These are phyloP conservation scores for Yamagishiella unicocca DNA, from an alignment of 139 green algal genomes.

Conservation along the genomic window DNA sequence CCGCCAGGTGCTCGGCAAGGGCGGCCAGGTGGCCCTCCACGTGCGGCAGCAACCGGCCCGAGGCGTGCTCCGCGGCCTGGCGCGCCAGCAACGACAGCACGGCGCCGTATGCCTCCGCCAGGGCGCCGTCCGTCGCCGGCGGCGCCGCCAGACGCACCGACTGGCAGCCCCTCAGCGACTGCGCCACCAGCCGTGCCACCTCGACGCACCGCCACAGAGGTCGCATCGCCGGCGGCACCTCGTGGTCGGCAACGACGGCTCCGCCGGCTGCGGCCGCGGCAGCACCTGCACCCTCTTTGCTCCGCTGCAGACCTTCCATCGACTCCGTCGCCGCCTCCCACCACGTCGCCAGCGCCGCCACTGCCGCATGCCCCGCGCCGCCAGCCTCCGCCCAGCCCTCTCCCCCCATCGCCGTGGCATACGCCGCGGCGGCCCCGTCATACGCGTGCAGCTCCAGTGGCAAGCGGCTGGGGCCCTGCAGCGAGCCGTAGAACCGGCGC, in stretches of 20 bases:
- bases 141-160: background rate
- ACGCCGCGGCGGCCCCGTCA: background rate
- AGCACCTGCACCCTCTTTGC: background rate
- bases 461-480: conserved; percentile 1
- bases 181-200: background rate
- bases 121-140: background rate
- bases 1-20: background rate
- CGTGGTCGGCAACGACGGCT: background rate
- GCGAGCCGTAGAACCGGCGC: background rate
- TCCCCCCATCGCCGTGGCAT: background rate
- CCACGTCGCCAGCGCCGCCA: background rate
- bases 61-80: background rate
- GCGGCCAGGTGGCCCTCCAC: background rate
- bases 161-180: background rate
- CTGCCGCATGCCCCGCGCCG: conserved; percentile 14
- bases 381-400: background rate
- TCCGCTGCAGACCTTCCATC: background rate
- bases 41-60: background rate
- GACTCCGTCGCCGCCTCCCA: conserved; percentile 16
- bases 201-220: conserved; percentile 21
- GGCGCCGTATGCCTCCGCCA: conserved; percentile 7
- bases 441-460: background rate
- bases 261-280: background rate
- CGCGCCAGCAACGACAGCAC: background rate
- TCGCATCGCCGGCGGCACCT: conserved; percentile 14